Percentiles rank a stretch among this genome's conserved stretches.
Evolutionary conservation across 2,329 filamentous ascomycete genomes (phyloP).

Genomic region (Ophiostoma ulmi): DNA sequence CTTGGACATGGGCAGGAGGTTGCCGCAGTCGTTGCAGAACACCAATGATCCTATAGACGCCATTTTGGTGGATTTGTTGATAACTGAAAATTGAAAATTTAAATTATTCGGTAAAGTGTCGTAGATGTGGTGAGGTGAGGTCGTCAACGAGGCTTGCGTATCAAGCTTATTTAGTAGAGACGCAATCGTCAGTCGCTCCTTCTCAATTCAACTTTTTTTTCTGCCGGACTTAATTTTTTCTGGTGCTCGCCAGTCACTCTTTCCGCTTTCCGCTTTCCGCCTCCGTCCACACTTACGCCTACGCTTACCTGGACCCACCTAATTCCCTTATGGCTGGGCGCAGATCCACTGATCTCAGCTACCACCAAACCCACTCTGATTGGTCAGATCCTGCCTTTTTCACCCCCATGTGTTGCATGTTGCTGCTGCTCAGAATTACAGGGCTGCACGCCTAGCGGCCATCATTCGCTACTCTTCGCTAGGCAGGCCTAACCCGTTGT

Average conservation of each 20-base stretch:
- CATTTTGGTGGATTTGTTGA: constrained; percentile 48
- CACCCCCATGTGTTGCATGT: constrained; percentile 7
- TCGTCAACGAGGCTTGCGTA: neutral
- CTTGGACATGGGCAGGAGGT: constrained; percentile 75
- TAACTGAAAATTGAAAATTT: neutral
- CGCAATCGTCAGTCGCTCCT: neutral
- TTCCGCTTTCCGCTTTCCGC: constrained; percentile 20
- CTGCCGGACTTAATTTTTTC: constrained; percentile 18
- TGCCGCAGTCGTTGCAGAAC: constrained; percentile 90
- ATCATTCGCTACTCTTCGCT: neutral
- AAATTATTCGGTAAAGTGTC: neutral
- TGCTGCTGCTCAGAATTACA: neutral
- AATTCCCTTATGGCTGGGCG: neutral
- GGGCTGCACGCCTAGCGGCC: constrained; percentile 8
- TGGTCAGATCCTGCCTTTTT: constrained; percentile 16
- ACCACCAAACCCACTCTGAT: constrained; percentile 13
- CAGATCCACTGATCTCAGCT: constrained; percentile 8
- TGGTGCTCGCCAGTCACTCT: constrained; percentile 6
- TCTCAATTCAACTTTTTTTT: constrained; percentile 21
- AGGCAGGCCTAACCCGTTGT: neutral
- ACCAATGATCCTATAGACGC: constrained; percentile 83
- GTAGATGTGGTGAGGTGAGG: neutral
- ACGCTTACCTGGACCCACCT: neutral
- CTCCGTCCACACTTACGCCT: neutral
- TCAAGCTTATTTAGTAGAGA: neutral